Percentiles rank a stretch among this genome's conserved stretches.
Conservation (phyloP, 2,329 filamentous ascomycete genomes). For the Alternaria viburni region DNA sequence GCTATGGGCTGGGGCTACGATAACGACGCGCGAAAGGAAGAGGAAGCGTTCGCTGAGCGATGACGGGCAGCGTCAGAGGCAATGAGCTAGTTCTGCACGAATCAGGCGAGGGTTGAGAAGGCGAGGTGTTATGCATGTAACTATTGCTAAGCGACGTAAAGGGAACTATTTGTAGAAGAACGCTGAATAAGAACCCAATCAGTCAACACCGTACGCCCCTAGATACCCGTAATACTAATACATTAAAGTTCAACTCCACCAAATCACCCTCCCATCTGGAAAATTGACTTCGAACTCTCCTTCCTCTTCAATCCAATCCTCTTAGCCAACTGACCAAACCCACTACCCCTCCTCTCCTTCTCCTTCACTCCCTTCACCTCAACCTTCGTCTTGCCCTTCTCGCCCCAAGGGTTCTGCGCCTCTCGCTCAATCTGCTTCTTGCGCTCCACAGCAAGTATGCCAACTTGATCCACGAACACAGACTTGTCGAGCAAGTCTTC, state of each 20-base stretch:
- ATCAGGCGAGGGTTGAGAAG: background rate
- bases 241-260: background rate
- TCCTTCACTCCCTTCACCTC: constrained; percentile 17
- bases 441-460: constrained; percentile 31
- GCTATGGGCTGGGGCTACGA: too few species aligned
- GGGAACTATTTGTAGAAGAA: background rate
- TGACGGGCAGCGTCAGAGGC: background rate
- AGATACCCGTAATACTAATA: background rate
- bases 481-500: constrained; percentile 43
- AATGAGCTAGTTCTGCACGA: background rate
- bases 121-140: background rate
- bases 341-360: constrained; percentile 17
- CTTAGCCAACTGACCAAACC: constrained; percentile 16
- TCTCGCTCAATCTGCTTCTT: constrained; percentile 39
- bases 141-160: background rate
- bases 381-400: constrained; percentile 27
- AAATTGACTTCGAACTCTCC: constrained; percentile 12
- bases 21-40: background rate
- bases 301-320: constrained; percentile 31
- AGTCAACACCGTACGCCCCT: background rate
- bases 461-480: constrained; percentile 39
- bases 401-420: constrained; percentile 36
- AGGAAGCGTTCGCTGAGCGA: background rate
- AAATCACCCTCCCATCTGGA: background rate
- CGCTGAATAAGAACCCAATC: background rate